A percentile compares a stretch with the other conserved stretches of the same genome.
phyloP scores from a whole-genome alignment of 2,329 filamentous ascomycete species.

The Fusarium dlaminii region DNA sequence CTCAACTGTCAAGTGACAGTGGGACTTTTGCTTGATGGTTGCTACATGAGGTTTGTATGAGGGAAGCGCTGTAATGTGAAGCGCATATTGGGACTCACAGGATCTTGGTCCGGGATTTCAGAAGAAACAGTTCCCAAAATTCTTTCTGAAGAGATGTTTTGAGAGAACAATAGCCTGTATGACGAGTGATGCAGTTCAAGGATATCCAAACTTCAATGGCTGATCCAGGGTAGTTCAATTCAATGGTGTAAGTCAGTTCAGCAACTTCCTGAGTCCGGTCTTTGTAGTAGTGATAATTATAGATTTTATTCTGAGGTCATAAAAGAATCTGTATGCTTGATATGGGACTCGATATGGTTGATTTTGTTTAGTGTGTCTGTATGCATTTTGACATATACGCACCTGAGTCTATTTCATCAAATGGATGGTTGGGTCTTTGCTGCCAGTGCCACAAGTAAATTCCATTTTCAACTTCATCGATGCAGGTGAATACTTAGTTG shows the following conservation, averaged over 20 bases:
- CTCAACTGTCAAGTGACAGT: not conserved
- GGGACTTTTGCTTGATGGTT: not conserved
- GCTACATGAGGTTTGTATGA: not conserved
- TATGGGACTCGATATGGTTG: not conserved
- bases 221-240: not conserved
- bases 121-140: not conserved
- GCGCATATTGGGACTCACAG: not conserved
- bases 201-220: not conserved
- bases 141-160: too few species aligned
- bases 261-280: too few species aligned
- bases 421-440: fast-evolving
- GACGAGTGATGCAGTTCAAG: not conserved
- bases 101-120: too few species aligned
- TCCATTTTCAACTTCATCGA: not conserved
- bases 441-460: not conserved
- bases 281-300: not conserved
- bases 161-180: not conserved
- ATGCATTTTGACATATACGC: not conserved
- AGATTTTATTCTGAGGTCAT: not conserved
- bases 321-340: fast-evolving
- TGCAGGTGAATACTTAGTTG: not conserved
- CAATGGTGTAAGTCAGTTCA: not conserved
- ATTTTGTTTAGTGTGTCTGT: too few species aligned
- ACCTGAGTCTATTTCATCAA: fast-evolving
- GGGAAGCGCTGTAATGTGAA: not conserved